A percentile compares a stretch with the other conserved stretches of the same genome.
Conservation (phyloP, 495 filamentous ascomycete genomes). For the Rhizodiscina lignyota region DNA sequence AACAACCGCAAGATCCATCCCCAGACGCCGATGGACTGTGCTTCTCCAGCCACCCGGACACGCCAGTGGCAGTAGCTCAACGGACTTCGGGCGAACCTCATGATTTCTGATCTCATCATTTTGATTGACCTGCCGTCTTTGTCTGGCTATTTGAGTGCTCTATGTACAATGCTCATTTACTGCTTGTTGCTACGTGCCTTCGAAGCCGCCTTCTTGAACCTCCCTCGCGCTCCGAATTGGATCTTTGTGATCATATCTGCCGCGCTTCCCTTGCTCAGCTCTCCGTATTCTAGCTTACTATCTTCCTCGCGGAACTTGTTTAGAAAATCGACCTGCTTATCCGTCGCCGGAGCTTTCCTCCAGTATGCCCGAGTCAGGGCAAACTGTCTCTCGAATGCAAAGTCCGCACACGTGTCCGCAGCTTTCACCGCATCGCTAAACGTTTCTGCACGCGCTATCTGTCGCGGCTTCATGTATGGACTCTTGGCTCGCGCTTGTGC, state of each 20-base stretch:
- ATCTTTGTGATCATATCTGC: slow-evolving; percentile 88
- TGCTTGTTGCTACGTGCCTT: too few relatives aligned
- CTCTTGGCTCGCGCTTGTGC: slow-evolving; percentile 18
- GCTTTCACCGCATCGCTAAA: slow-evolving; percentile 62
- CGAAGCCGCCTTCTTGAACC: too few relatives aligned
- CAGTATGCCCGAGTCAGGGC: slow-evolving; percentile 45
- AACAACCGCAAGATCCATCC: too few relatives aligned
- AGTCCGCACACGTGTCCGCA: slow-evolving; percentile 61
- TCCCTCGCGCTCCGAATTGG: slow-evolving; percentile 62
- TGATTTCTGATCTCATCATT: too few relatives aligned
- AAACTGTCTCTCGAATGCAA: slow-evolving; percentile 39
- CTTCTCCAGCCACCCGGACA: too few relatives aligned
- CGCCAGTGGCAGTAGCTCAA: too few relatives aligned
- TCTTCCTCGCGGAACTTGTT: slow-evolving; percentile 44
- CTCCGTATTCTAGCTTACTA: slow-evolving; percentile 32
- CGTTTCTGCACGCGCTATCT: slow-evolving; percentile 39
- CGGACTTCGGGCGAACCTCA: too few relatives aligned
- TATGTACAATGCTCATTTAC: too few relatives aligned
- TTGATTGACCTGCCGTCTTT: too few relatives aligned
- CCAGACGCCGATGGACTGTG: too few relatives aligned
- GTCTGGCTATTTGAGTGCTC: too few relatives aligned
- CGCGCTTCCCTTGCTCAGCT: slow-evolving; percentile 66
- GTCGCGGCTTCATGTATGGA: slow-evolving; percentile 46
- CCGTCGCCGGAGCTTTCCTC: slow-evolving; percentile 48
- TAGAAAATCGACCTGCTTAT: slow-evolving; percentile 52